Base-by-base conservation (phyloP, 108 stramenopile species). In the Fragilariopsis cylindrus region DNA sequence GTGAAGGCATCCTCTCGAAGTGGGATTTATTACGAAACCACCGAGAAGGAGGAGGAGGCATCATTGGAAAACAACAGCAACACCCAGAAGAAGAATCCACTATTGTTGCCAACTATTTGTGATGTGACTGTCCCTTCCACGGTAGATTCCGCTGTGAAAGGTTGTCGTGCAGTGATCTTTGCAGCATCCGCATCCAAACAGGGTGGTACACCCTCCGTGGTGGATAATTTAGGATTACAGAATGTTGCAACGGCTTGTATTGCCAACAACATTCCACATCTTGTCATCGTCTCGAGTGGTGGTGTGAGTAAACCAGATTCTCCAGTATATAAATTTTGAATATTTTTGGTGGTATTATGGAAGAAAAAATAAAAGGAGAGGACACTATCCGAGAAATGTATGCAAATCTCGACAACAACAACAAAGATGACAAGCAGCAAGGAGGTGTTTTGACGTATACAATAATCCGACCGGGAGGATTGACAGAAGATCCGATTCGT, bases 381-480 rank as follows among this genome's bases (percentile, higher is more conserved):
- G 88, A 92, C 60, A 70, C 70, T 44, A 84, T 93, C 12, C 79
- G 92, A 62, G 65, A 56, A 52, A 47, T 92, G 56, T 96, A 96
- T 60, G 76, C 80, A 5, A 30, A 30, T 21, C 58, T 60, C 19
- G 19, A 55, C 54, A 78, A 77, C 9, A 40, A 43, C 21, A 56
- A 56, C 0, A 78, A 69, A 9, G 70, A 58, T 43, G 30, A 77
- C 9, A 40, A 43, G 3, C 4, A 4, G 9, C 40, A 63, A 4
- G 21, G 21, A 21, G 58, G 65, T 42, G 76, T 72, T 7, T 43
- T 80, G n/a, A 70, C 72, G 8, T 96, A 96, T 82, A 91, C 90
- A 5, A 75, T 96, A 16, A 86, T 94, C 21, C 89, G 94, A 69
- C 94, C 94, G 4, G 95, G 95, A 18, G 93, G 95, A 4, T 70